A percentile compares a stretch with the other conserved stretches of the same genome.
phyloP scores from a whole-genome alignment of 2,329 filamentous ascomycete genomes.

The Hymenoscyphus albidus region DNA sequence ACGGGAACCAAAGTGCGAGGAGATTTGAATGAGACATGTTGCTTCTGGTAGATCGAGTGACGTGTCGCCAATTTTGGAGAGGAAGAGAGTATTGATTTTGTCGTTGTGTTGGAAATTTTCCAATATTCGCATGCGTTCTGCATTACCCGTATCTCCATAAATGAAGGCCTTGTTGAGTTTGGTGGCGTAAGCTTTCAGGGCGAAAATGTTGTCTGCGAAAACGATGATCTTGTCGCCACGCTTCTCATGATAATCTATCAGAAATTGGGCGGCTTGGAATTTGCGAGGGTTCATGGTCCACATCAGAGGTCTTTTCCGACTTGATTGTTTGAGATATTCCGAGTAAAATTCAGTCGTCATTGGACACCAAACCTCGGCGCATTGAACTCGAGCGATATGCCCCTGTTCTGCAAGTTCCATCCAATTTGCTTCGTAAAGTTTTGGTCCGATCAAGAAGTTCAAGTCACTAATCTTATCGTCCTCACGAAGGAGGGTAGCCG shows the following conservation, averaged over 20 bases:
- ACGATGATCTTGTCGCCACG: slow-evolving; percentile 97
- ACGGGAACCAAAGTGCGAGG: slow-evolving; percentile 93
- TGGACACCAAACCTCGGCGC: slow-evolving; percentile 97
- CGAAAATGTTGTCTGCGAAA: slow-evolving; percentile 96
- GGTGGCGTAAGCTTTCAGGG: slow-evolving; percentile 77
- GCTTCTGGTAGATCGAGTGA: slow-evolving; percentile 96
- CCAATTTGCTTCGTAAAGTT: slow-evolving; percentile 98
- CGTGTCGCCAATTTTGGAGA: slow-evolving; percentile 97
- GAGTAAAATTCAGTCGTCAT: slow-evolving; percentile 99
- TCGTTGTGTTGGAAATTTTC: slow-evolving; percentile 96
- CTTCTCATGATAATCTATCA: slow-evolving; percentile 97
- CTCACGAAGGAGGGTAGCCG: slow-evolving; percentile 88
- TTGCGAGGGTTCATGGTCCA: slow-evolving; percentile 98
- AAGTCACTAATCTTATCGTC: slow-evolving; percentile 98
- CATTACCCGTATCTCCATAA: slow-evolving; percentile 81
- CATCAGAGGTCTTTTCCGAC: slow-evolving; percentile 63
- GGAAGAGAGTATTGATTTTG: slow-evolving; percentile 84
- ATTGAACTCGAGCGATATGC: slow-evolving; percentile 95
- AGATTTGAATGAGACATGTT: slow-evolving; percentile 95
- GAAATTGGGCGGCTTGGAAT: slow-evolving; percentile 93
- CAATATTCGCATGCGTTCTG: slow-evolving; percentile 79
- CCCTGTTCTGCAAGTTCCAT: slow-evolving; percentile 97
- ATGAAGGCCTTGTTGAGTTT: slow-evolving; percentile 87
- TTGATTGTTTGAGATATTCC: slow-evolving; percentile 75
- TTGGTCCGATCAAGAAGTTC: slow-evolving; percentile 96